Evolutionary conservation across 2,329 filamentous ascomycete genomes (phyloP).

Genomic region (Geosmithia morbida): DNA sequence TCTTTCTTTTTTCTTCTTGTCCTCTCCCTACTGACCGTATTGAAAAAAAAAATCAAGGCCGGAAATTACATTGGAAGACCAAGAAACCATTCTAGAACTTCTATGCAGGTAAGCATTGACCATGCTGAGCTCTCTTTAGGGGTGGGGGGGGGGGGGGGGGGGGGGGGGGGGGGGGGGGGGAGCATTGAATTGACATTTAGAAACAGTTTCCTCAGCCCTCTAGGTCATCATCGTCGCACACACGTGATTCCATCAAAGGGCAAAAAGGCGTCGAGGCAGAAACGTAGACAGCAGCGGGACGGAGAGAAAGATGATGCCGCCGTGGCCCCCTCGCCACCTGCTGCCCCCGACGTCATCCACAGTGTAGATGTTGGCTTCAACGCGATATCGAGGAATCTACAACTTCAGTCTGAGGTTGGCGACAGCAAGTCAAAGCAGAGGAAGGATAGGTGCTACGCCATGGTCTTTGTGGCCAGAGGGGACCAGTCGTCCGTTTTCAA

Average conservation of each 20-base stretch:
- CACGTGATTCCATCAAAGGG: slow-evolving; percentile 45
- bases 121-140: no score
- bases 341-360: slow-evolving; percentile 33
- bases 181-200: no score
- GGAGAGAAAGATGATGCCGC: slow-evolving; percentile 3
- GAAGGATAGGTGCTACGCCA: slow-evolving; percentile 22
- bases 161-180: no score
- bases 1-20: background rate
- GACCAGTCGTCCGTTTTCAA: slow-evolving; percentile 43
- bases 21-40: background rate
- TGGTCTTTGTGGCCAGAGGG: slow-evolving; percentile 43
- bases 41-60: slow-evolving; percentile 51
- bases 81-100: slow-evolving; percentile 51
- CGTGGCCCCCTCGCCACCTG: slow-evolving; percentile 7
- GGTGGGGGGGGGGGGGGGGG: no score
- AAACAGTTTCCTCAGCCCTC: slow-evolving; percentile 43
- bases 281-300: slow-evolving; percentile 7
- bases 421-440: background rate
- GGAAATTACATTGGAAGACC: slow-evolving; percentile 37
- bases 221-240: slow-evolving; percentile 45
- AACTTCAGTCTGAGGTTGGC: slow-evolving; percentile 11
- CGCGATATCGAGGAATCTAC: slow-evolving; percentile 46
- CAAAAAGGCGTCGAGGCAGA: slow-evolving; percentile 40
- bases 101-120: slow-evolving; percentile 53
- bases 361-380: slow-evolving; percentile 52